Evolutionary conservation across 805 yeast genomes (phyloP).

Genomic region (Debaryomyces hansenii): DNA sequence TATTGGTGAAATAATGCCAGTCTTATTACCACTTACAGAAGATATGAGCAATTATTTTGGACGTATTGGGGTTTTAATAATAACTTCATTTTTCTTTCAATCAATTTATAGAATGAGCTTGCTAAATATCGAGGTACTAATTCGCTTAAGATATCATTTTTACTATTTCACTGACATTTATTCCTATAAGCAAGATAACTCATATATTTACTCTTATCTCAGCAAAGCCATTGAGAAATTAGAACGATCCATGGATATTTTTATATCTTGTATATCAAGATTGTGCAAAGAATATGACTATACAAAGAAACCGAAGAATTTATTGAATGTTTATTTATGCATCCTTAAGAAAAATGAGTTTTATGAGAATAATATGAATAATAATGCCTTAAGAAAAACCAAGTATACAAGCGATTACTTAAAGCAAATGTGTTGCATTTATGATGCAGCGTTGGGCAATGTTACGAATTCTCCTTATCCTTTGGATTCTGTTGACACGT

Average conservation of each 20-base stretch:
- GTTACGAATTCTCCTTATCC: background rate
- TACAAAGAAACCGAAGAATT: background rate
- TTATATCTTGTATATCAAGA: background rate
- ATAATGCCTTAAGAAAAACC: background rate
- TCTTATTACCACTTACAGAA: conserved; percentile 21
- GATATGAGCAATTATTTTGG: conserved; percentile 12
- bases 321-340: background rate
- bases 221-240: background rate
- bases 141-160: background rate
- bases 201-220: background rate
- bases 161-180: background rate
- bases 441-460: background rate
- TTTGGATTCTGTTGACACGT: background rate
- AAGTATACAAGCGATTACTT: background rate
- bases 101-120: conserved; percentile 33
- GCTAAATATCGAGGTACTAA: background rate
- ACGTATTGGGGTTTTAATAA: conserved; percentile 26
- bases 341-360: background rate
- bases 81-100: conserved; percentile 27
- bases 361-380: background rate
- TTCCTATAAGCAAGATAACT: background rate
- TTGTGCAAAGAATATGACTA: background rate
- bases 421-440: background rate
- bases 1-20: conserved; percentile 23
- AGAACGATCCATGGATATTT: background rate